These are phyloP conservation scores for Arthrinium puccinioides DNA, from an alignment of 2,329 filamentous ascomycete genomes.

Conservation along the genomic window DNA sequence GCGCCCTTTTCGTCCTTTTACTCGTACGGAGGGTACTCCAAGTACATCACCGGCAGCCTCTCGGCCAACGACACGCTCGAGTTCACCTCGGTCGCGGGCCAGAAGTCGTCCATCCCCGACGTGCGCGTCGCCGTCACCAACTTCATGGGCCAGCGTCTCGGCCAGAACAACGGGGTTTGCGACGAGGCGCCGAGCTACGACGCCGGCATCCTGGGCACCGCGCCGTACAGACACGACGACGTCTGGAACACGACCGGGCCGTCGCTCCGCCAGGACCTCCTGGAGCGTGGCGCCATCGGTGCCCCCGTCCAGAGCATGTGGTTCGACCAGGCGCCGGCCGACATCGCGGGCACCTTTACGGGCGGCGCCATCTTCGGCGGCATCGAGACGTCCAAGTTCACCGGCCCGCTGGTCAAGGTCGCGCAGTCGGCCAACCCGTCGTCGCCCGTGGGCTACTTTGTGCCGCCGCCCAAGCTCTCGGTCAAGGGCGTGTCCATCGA, in stretches of 20 bases:
- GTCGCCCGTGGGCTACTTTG: slow-evolving; percentile 14
- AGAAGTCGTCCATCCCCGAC: slow-evolving; percentile 10
- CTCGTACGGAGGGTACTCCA: slow-evolving; percentile 9
- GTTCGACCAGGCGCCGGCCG: slow-evolving; percentile 21
- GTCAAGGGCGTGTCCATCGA: slow-evolving; percentile 13
- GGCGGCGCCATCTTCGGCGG: slow-evolving; percentile 25
- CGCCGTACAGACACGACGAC: slow-evolving; percentile 14
- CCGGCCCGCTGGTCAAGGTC: slow-evolving; percentile 23
- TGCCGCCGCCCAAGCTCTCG: slow-evolving; percentile 12
- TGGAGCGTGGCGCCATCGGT: slow-evolving; percentile 17
- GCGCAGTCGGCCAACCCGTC: slow-evolving; percentile 14
- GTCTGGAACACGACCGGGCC: slow-evolving; percentile 15
- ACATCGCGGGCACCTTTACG: slow-evolving; percentile 14
- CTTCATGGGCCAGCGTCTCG: slow-evolving; percentile 13
- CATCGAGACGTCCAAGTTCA: slow-evolving; percentile 25
- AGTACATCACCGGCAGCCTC: slow-evolving; percentile 9
- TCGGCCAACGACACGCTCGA: slow-evolving; percentile 16
- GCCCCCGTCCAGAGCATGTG: slow-evolving; percentile 23
- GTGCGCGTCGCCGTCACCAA: slow-evolving; percentile 18
- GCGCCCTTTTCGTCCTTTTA: slow-evolving; percentile 4
- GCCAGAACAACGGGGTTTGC: slow-evolving; percentile 11
- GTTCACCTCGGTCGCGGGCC: slow-evolving; percentile 12
- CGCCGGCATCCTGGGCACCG: slow-evolving; percentile 21
- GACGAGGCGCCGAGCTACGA: slow-evolving; percentile 14
- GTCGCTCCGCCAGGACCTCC: slow-evolving; percentile 22